A percentile compares a stretch with the other conserved stretches of the same genome.
Evolutionary conservation across 352 stramenopile genomes (phyloP).

Genomic region (Hyaloperonospora brassicae): DNA sequence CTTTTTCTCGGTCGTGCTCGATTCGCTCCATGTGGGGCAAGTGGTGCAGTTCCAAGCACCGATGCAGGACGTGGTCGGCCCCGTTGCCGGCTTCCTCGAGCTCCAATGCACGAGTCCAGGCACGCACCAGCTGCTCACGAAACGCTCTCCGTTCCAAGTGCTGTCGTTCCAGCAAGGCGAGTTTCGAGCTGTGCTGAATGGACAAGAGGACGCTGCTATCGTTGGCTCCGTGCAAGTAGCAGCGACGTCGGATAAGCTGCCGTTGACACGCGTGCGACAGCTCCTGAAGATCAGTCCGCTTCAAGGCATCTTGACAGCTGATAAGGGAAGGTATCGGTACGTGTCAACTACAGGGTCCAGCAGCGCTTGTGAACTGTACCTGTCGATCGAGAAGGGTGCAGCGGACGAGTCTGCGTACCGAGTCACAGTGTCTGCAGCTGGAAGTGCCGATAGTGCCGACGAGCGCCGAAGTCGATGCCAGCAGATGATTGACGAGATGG

Average conservation of each 20-base stretch:
- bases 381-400: constrained; percentile 22
- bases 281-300: constrained; percentile 47
- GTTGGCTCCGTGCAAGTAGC: constrained; percentile 7
- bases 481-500: constrained; percentile 32
- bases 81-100: constrained; percentile 24
- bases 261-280: constrained; percentile 35
- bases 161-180: constrained; percentile 31
- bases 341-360: not conserved
- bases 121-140: constrained; percentile 46
- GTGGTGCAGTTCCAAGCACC: constrained; percentile 27
- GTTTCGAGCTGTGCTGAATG: constrained; percentile 28
- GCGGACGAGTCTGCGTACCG: constrained; percentile 7
- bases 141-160: constrained; percentile 39
- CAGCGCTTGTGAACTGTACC: constrained; percentile 19
- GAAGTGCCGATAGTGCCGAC: constrained; percentile 6
- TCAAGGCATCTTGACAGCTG: constrained; percentile 38
- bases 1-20: constrained; percentile 19
- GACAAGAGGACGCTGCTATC: constrained; percentile 9
- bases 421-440: constrained; percentile 20
- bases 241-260: constrained; percentile 24
- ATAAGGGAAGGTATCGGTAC: constrained; percentile 46
- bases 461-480: constrained; percentile 19
- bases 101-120: constrained; percentile 48
- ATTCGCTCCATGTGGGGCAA: constrained; percentile 19
- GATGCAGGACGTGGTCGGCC: constrained; percentile 10